A percentile compares a stretch with the other conserved stretches of the same genome.
These are phyloP conservation scores for Fragosphaeria purpurea DNA, from an alignment of 2,329 filamentous ascomycete genomes.

Conservation along the genomic window DNA sequence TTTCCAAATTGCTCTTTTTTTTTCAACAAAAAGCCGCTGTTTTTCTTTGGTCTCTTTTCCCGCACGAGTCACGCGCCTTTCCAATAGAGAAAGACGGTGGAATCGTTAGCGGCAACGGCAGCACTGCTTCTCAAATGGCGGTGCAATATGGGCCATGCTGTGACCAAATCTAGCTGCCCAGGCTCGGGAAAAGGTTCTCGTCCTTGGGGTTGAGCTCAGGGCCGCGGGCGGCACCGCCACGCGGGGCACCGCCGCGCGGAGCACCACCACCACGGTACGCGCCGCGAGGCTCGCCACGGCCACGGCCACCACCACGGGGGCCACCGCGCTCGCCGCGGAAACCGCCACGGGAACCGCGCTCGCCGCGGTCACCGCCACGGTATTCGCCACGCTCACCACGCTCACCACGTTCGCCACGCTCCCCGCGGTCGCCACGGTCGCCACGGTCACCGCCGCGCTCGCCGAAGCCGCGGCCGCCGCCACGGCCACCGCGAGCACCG, in stretches of 20 bases:
- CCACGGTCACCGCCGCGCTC: slow-evolving; percentile 39
- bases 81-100: no score
- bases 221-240: slow-evolving; percentile 43
- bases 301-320: slow-evolving; percentile 42
- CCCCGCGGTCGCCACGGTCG: slow-evolving; percentile 20
- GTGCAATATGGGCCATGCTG: no score
- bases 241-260: slow-evolving; percentile 33
- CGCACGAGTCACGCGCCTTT: no score
- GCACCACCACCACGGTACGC: slow-evolving; percentile 28
- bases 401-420: no score
- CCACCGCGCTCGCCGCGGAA: slow-evolving; percentile 30
- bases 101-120: no score
- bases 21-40: no score
- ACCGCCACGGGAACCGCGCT: slow-evolving; percentile 22
- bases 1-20: no score
- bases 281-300: slow-evolving; percentile 37
- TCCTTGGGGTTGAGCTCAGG: slow-evolving; percentile 49
- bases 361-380: slow-evolving; percentile 33
- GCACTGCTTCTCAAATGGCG: no score
- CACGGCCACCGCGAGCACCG: slow-evolving; percentile 41
- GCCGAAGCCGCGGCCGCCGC: slow-evolving; percentile 43
- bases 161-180: slow-evolving; percentile 31
- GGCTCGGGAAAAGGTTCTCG: slow-evolving; percentile 50
- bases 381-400: slow-evolving; percentile 36
- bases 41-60: no score